Percentiles rank a stretch among this genome's conserved stretches.
Evolutionary conservation across 768 basidiomycete genomes (phyloP).

Genomic region (Tricholoma sp.): DNA sequence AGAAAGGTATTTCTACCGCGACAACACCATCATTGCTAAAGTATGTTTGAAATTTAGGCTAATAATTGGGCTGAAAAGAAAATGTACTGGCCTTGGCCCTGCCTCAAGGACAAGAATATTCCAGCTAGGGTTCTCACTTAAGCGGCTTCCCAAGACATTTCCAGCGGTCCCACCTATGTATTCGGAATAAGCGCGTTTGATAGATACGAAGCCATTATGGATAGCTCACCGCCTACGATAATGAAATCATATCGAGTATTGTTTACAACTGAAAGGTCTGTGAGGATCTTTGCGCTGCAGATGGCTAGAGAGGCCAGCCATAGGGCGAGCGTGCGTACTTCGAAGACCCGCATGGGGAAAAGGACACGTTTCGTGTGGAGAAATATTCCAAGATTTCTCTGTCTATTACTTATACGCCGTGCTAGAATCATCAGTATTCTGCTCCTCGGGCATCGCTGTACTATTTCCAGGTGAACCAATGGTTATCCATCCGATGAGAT

Average conservation of each 20-base stretch:
- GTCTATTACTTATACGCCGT: too few species aligned
- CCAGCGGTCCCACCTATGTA: constrained; percentile 24
- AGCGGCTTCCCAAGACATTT: constrained; percentile 26
- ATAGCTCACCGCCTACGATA: constrained; percentile 20
- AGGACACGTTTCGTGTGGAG: too few species aligned
- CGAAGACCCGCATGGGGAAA: too few species aligned
- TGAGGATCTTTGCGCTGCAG: too few species aligned
- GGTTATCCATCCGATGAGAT: too few species aligned
- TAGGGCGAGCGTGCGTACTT: too few species aligned
- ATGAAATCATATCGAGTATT: constrained; percentile 18
- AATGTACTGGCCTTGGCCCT: constrained; percentile 17
- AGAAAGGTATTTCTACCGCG: constrained; percentile 9
- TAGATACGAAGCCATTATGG: not conserved
- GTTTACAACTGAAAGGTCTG: not conserved
- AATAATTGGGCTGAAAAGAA: not conserved
- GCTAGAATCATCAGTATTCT: too few species aligned
- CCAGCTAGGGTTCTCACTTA: constrained; percentile 24
- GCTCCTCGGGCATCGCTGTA: too few species aligned
- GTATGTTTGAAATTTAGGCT: not conserved
- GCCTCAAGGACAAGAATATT: constrained; percentile 29
- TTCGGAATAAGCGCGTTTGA: not conserved
- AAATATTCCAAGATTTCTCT: too few species aligned
- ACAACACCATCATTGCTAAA: constrained; percentile 13
- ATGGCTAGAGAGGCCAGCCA: too few species aligned
- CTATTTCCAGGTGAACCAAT: too few species aligned